phyloP scores from a whole-genome alignment of 768 basidiomycete genomes.

The Boletus eberwhitei region DNA sequence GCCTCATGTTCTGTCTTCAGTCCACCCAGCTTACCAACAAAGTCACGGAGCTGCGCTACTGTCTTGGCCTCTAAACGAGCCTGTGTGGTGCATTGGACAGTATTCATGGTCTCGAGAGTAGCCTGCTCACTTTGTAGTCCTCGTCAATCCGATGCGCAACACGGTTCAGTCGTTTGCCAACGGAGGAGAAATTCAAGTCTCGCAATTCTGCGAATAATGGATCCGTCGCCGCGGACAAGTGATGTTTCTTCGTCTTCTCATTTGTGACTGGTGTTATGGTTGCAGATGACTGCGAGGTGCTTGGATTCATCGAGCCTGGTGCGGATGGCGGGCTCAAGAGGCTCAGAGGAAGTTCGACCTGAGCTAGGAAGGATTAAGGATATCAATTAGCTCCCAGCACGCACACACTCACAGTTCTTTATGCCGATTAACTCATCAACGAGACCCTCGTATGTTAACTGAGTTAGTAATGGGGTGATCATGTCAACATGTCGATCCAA shows the following conservation, averaged over 20 bases:
- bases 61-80: slow-evolving; percentile 86
- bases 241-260: slow-evolving; percentile 88
- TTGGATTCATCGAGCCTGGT: slow-evolving; percentile 36
- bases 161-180: slow-evolving; percentile 77
- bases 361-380: slow-evolving; percentile 43
- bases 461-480: slow-evolving; percentile 93
- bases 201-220: slow-evolving; percentile 78
- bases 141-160: slow-evolving; percentile 85
- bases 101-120: neutral
- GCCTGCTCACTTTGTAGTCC: slow-evolving; percentile 73
- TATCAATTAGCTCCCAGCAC: neutral
- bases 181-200: slow-evolving; percentile 89
- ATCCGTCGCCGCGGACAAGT: slow-evolving; percentile 74
- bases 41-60: slow-evolving; percentile 86
- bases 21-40: slow-evolving; percentile 92
- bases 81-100: slow-evolving; percentile 34
- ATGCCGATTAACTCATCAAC: slow-evolving; percentile 91
- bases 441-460: slow-evolving; percentile 94
- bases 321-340: slow-evolving; percentile 57
- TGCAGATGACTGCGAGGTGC: slow-evolving; percentile 41
- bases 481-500: slow-evolving; percentile 90
- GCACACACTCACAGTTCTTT: slow-evolving; percentile 70
- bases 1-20: slow-evolving; percentile 91
- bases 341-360: slow-evolving; percentile 76
- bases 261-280: slow-evolving; percentile 55